phyloP scores from a whole-genome alignment of 2,329 filamentous ascomycete species.

The Chalaropsis ovoidea region DNA sequence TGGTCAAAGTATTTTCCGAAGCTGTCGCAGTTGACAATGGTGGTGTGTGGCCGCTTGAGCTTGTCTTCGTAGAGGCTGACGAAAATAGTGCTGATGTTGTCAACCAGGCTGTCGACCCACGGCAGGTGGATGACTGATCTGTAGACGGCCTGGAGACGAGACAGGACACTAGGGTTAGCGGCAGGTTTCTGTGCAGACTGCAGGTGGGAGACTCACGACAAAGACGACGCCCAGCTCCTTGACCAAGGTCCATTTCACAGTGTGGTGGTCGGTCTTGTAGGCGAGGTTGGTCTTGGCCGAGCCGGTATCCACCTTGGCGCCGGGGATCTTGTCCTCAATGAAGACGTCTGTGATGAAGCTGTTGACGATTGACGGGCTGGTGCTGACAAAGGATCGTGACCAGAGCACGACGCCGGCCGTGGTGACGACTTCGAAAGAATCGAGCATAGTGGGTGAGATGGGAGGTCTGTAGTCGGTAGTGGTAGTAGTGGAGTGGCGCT shows the following conservation, averaged over 20 bases:
- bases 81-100: slow-evolving; percentile 89
- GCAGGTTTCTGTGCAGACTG: too few species aligned
- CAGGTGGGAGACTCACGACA: slow-evolving; percentile 48
- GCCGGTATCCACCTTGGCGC: slow-evolving; percentile 47
- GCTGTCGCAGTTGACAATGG: slow-evolving; percentile 62
- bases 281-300: slow-evolving; percentile 56
- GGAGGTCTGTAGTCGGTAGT: background rate
- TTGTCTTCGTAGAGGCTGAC: slow-evolving; percentile 82
- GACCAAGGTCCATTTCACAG: slow-evolving; percentile 80
- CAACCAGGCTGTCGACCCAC: slow-evolving; percentile 94
- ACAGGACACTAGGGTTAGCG: slow-evolving; percentile 5
- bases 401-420: slow-evolving; percentile 94
- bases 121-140: slow-evolving; percentile 87
- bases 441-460: slow-evolving; percentile 56
- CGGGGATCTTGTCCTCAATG: slow-evolving; percentile 78
- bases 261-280: slow-evolving; percentile 88
- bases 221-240: slow-evolving; percentile 95
- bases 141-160: slow-evolving; percentile 67
- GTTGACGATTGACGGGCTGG: slow-evolving; percentile 79
- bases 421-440: slow-evolving; percentile 92
- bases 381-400: slow-evolving; percentile 74
- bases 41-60: slow-evolving; percentile 68
- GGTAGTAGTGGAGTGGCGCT: background rate
- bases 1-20: slow-evolving; percentile 95
- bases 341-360: slow-evolving; percentile 93